phyloP scores from a whole-genome alignment of 805 yeast species.

The Torulaspora indica region DNA sequence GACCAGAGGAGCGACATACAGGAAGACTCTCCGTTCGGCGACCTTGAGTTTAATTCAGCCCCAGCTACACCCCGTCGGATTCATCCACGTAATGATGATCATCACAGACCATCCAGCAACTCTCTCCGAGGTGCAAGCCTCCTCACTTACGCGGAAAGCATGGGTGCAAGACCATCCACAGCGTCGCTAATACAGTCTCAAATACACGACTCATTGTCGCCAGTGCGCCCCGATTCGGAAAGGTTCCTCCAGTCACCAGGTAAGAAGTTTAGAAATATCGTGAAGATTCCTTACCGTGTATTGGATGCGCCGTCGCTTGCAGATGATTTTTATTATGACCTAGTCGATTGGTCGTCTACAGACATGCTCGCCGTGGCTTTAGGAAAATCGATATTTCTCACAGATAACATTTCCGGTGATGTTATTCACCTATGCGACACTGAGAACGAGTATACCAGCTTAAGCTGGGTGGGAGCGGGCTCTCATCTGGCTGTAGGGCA shows the following conservation, averaged over 20 bases:
- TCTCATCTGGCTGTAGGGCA: slow-evolving; percentile 94
- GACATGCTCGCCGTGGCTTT: slow-evolving; percentile 87
- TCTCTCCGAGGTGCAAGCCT: slow-evolving; percentile 49
- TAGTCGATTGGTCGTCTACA: slow-evolving; percentile 93
- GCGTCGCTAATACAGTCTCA: slow-evolving; percentile 66
- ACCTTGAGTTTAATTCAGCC: slow-evolving; percentile 18
- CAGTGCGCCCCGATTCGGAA: slow-evolving; percentile 86
- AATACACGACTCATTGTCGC: slow-evolving; percentile 61
- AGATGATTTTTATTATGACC: slow-evolving; percentile 87
- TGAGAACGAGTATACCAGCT: slow-evolving; percentile 70
- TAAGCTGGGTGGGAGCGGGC: slow-evolving; percentile 92
- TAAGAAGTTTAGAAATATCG: slow-evolving; percentile 68
- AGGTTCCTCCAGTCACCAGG: slow-evolving; percentile 74
- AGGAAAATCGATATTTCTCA: slow-evolving; percentile 79
- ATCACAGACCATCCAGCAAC: slow-evolving; percentile 23
- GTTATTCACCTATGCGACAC: slow-evolving; percentile 78
- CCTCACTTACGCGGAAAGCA: slow-evolving; percentile 71
- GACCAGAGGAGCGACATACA: slow-evolving; percentile 11
- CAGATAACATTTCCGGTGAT: slow-evolving; percentile 83
- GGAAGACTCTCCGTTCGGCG: slow-evolving; percentile 10
- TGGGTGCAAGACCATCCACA: slow-evolving; percentile 53
- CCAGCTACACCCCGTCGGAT: slow-evolving; percentile 38
- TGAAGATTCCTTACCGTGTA: slow-evolving; percentile 86
- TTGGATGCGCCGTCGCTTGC: slow-evolving; percentile 93
- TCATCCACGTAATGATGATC: slow-evolving; percentile 19